These are phyloP conservation scores for Coemansia sp. DNA, from an alignment of 192 early-diverging fungal species.

Conservation along the genomic window DNA sequence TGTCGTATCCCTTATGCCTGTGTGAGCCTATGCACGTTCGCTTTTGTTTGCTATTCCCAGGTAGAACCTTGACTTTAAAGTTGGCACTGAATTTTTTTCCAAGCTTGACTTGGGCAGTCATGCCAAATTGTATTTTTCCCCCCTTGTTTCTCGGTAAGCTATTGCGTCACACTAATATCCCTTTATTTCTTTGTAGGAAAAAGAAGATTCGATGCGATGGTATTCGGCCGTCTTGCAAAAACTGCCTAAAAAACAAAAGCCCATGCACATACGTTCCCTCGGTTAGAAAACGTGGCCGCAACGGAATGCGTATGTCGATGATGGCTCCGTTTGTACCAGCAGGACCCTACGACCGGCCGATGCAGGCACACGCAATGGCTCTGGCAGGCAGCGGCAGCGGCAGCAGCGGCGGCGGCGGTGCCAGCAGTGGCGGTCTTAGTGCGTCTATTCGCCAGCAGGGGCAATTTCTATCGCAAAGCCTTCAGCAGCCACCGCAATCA, in stretches of 20 bases:
- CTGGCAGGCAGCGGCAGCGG: constrained; percentile 4
- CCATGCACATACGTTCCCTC: constrained; percentile 44
- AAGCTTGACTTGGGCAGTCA: constrained; percentile 8
- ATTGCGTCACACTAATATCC: background rate
- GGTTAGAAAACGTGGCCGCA: constrained; percentile 45
- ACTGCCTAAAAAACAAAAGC: constrained; percentile 42
- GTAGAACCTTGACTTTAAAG: background rate
- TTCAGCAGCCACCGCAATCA: constrained; percentile 8
- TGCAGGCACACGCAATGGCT: constrained; percentile 13
- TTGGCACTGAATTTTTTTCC: too few relatives aligned
- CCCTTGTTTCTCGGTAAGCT: background rate
- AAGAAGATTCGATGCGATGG: constrained; percentile 57
- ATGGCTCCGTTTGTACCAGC: constrained; percentile 14
- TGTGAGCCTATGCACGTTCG: background rate
- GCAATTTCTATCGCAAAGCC: constrained; percentile 10
- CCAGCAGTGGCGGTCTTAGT: constrained; percentile 2
- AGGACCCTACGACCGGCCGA: constrained; percentile 30
- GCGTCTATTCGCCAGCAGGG: constrained; percentile 15
- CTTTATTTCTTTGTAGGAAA: constrained; percentile 23
- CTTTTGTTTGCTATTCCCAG: background rate
- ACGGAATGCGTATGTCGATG: constrained; percentile 29
- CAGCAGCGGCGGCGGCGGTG: background rate
- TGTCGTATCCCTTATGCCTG: background rate
- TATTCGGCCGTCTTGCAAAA: constrained; percentile 52
- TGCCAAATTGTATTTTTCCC: background rate